These are phyloP conservation scores for Vigna angularis DNA, from an alignment of 306 rosid genomes.

Conservation along the genomic window DNA sequence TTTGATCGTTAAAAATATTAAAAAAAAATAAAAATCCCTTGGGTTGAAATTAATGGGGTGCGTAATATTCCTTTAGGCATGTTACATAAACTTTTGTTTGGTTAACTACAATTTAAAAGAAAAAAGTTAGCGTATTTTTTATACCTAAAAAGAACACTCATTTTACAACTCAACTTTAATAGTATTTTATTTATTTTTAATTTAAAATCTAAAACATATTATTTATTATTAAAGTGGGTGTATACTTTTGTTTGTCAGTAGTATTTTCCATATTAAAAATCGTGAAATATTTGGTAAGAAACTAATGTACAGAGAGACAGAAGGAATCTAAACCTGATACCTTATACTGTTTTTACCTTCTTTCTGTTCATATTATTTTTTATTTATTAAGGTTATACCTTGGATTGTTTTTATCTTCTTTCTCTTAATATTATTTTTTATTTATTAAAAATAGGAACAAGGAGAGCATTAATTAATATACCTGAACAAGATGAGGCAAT, in stretches of 20 bases:
- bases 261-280: neutral
- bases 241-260: too few species aligned
- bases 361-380: neutral
- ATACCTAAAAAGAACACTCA: too few species aligned
- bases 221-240: too few species aligned
- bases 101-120: too few species aligned
- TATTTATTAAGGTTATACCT: neutral
- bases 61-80: too few species aligned
- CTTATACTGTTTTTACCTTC: neutral
- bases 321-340: neutral
- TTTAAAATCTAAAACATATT: too few species aligned
- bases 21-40: neutral
- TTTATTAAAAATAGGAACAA: neutral
- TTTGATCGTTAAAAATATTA: neutral
- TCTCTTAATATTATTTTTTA: neutral
- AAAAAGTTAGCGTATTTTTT: too few species aligned
- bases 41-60: neutral
- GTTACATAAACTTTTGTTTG: too few species aligned
- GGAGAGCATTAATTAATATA: conserved; percentile 26
- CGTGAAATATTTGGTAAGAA: neutral
- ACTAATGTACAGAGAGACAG: neutral
- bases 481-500: conserved; percentile 82
- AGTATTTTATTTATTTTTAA: too few species aligned
- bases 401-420: neutral
- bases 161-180: too few species aligned